These are phyloP conservation scores for Emmonsiellopsis sp. DNA, from an alignment of 2,329 filamentous ascomycete species.

Conservation along the genomic window DNA sequence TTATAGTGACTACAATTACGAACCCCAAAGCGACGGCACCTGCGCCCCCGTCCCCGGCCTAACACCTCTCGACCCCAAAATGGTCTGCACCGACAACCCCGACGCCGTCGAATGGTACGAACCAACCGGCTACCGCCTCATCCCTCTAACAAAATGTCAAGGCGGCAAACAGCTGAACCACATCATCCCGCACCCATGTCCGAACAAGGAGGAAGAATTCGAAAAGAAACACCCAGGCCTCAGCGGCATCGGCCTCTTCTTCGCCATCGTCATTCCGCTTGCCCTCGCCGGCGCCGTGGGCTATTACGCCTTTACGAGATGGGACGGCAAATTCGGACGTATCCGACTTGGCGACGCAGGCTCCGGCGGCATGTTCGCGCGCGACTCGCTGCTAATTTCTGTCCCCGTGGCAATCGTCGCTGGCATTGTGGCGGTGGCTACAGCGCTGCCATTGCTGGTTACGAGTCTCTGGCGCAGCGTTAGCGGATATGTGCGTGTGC, in stretches of 20 bases:
- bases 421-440: constrained; percentile 67
- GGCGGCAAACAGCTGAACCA: constrained; percentile 69
- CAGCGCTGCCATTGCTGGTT: constrained; percentile 62
- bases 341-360: constrained; percentile 70
- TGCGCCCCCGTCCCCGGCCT: constrained; percentile 71
- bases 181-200: constrained; percentile 55
- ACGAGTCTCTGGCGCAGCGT: constrained; percentile 63
- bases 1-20: constrained; percentile 81
- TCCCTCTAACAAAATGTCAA: constrained; percentile 79
- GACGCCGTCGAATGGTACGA: constrained; percentile 70
- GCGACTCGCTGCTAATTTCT: constrained; percentile 66
- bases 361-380: constrained; percentile 45
- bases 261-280: constrained; percentile 71
- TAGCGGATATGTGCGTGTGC: constrained; percentile 37
- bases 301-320: constrained; percentile 77
- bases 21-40: constrained; percentile 65
- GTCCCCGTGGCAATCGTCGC: constrained; percentile 73
- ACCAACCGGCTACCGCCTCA: constrained; percentile 77
- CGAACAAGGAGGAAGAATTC: constrained; percentile 73
- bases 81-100: constrained; percentile 53
- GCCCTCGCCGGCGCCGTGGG: constrained; percentile 60
- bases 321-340: constrained; percentile 83
- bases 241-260: constrained; percentile 67
- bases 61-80: constrained; percentile 49
- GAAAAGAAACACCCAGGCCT: constrained; percentile 57